Percentiles rank a stretch among this genome's conserved stretches.
Evolutionary conservation across 108 stramenopile genomes (phyloP).

Genomic region (Seminavis robusta): DNA sequence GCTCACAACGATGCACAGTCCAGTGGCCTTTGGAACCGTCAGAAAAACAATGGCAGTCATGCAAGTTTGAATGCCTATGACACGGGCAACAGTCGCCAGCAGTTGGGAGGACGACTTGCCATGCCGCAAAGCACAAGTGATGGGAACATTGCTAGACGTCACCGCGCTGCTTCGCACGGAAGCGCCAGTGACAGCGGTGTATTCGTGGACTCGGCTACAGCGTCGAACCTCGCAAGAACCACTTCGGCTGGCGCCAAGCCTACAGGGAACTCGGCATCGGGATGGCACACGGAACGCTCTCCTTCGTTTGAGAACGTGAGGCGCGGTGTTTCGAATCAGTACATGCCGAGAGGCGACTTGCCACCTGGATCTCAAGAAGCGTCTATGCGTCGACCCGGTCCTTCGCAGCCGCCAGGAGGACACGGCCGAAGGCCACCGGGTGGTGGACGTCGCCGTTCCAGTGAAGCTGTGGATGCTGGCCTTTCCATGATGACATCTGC

Average conservation of each 20-base stretch:
- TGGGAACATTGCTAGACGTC: conserved; percentile 12
- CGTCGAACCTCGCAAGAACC: neutral
- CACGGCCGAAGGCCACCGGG: neutral
- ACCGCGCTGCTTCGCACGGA: conserved; percentile 35
- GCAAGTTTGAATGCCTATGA: conserved; percentile 6
- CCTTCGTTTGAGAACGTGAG: neutral
- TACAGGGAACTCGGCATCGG: neutral
- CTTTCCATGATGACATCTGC: conserved; percentile 85
- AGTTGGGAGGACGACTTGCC: conserved; percentile 9
- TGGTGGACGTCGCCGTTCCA: too few relatives aligned
- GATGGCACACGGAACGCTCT: neutral
- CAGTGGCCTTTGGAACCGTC: conserved; percentile 26
- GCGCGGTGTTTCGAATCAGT: neutral
- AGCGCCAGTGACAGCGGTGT: conserved; percentile 30
- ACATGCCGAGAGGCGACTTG: neutral
- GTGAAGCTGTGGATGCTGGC: conserved; percentile 60
- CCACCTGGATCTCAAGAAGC: neutral
- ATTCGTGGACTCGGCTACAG: too few relatives aligned
- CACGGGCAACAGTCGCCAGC: conserved; percentile 8
- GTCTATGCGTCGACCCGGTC: neutral
- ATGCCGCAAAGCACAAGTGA: conserved; percentile 17
- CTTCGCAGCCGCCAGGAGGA: neutral
- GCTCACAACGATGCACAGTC: conserved; percentile 9
- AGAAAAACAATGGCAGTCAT: conserved; percentile 11
- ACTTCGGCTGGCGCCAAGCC: neutral